phyloP scores from a whole-genome alignment of 2,329 filamentous ascomycete genomes.

The Proliferodiscus dingleyae region DNA sequence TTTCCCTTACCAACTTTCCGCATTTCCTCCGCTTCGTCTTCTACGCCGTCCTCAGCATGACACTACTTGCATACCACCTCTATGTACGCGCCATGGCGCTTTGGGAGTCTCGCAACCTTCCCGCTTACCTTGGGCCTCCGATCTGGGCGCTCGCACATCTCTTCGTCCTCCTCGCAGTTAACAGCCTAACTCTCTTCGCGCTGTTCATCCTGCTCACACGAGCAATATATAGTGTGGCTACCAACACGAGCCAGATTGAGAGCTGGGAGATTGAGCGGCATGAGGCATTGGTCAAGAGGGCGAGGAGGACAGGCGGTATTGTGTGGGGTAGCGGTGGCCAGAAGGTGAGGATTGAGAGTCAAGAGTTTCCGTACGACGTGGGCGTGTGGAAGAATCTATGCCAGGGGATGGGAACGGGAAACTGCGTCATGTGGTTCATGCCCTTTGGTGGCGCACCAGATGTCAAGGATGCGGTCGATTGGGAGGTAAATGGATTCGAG shows the following conservation, averaged over 20 bases:
- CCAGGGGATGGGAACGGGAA: slow-evolving; percentile 69
- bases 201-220: slow-evolving; percentile 62
- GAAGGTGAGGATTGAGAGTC: slow-evolving; percentile 50
- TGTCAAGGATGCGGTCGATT: slow-evolving; percentile 39
- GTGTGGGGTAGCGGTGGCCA: slow-evolving; percentile 42
- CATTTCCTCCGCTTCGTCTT: slow-evolving; percentile 76
- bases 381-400: slow-evolving; percentile 69
- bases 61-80: slow-evolving; percentile 57
- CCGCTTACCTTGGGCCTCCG: slow-evolving; percentile 69
- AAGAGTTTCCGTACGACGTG: slow-evolving; percentile 81
- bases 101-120: slow-evolving; percentile 62
- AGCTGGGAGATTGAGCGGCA: slow-evolving; percentile 68
- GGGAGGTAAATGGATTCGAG: slow-evolving; percentile 77
- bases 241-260: slow-evolving; percentile 79
- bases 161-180: slow-evolving; percentile 53
- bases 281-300: slow-evolving; percentile 48
- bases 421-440: slow-evolving; percentile 63
- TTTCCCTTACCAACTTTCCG: slow-evolving; percentile 75
- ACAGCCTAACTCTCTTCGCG: slow-evolving; percentile 55
- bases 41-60: slow-evolving; percentile 59
- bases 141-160: slow-evolving; percentile 55
- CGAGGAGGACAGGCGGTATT: slow-evolving; percentile 36
- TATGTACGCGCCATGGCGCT: slow-evolving; percentile 53
- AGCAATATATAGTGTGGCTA: slow-evolving; percentile 53
- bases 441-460: slow-evolving; percentile 55